A percentile compares a stretch with the other conserved stretches of the same genome.
Conservation (phyloP, 225 moss, liverwort and hornwort genomes). For the Sphagnum tenellum region DNA sequence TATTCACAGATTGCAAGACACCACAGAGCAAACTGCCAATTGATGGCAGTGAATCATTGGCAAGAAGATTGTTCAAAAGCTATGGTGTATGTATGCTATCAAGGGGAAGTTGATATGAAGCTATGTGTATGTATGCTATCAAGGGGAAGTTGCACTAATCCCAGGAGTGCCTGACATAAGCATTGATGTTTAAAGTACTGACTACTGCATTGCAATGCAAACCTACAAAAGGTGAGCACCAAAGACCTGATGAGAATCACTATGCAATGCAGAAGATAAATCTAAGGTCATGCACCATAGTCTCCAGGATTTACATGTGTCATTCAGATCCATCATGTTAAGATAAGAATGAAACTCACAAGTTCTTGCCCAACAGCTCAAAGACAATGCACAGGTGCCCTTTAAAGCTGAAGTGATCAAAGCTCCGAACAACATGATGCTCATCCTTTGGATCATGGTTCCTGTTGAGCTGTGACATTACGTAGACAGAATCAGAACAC, state of each 20-base stretch:
- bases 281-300: background rate
- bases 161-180: too few species aligned
- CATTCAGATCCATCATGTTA: too few species aligned
- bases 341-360: slow-evolving; percentile 17
- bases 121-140: too few species aligned
- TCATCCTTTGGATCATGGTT: slow-evolving; percentile 41
- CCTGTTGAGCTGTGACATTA: slow-evolving; percentile 28
- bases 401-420: slow-evolving; percentile 45
- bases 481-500: too few species aligned
- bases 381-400: slow-evolving; percentile 55
- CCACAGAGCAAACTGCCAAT: background rate
- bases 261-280: background rate
- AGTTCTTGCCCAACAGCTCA: slow-evolving; percentile 37
- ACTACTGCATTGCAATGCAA: too few species aligned
- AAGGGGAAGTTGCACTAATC: too few species aligned
- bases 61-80: background rate
- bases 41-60: background rate
- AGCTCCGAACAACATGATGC: slow-evolving; percentile 36
- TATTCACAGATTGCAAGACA: background rate
- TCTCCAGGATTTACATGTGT: background rate
- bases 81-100: background rate
- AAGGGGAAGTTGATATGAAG: too few species aligned
- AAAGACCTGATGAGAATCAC: background rate
- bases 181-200: too few species aligned
- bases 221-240: background rate